Base-by-base conservation (phyloP, 1,284 basidiomycete species). In the Heterobasidion irregulare region DNA sequence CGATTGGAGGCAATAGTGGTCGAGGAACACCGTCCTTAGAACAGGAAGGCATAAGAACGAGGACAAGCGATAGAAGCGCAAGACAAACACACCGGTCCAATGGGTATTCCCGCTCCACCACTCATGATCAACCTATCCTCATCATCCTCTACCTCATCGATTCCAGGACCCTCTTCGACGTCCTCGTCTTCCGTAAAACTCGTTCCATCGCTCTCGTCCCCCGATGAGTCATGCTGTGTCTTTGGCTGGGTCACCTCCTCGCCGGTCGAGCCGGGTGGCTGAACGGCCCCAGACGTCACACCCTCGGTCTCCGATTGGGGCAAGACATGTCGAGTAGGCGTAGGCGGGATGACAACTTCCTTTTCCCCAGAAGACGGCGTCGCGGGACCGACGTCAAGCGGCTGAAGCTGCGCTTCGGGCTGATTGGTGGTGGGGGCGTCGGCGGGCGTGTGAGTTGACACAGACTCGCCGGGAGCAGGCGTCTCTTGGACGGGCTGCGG, bases 91-190 rank as follows among this genome's bases (percentile, higher is more conserved):
- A 88, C 86, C 53, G 86, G 81, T 56, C 88, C 90, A 8, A 87
- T 71, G 4, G 91, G 90, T 56, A 93, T 91, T 6, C 92, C 91
- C 53, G 86, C 84, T 2, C 92, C 91, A 32, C 92, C 92, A 46
- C 84, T 80, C 67, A 82, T 75, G 57, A 94, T 92, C 56, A 94
- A 74, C 51, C 83, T 69, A 65, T 91, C 85, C 66, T 94, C 91
- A 57, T 93, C 89, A 55, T 89, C 88, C 62, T 85, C 78, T 51
- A 75, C 79, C 19, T 83, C 79, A 50, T 74, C 71, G 51, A 68
- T 59, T 6, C 59, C 65, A 2, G 64, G 61, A 19, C 73, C 73
- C 52, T 80, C 78, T 48, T 78, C 75, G 47, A 75, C 70, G n/a
- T 75, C 75, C 55, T 77, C 80, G 18, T 77, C 78, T 16, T 74